Percentiles rank a stretch among this genome's conserved stretches.
phyloP scores from a whole-genome alignment of 306 rosid genomes.

The Cicer yamashitae region DNA sequence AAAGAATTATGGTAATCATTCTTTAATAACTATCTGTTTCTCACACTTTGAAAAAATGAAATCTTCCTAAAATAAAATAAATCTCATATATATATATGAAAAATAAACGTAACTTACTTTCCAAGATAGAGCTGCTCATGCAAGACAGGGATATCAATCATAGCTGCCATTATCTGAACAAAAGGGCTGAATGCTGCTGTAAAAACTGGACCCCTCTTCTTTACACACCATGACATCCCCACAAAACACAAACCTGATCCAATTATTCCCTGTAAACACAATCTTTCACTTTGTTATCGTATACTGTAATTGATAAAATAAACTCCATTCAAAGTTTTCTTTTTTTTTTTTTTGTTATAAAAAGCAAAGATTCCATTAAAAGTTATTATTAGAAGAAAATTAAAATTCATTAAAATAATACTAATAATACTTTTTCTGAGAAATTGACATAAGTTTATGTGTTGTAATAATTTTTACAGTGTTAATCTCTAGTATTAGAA shows the following conservation, averaged over 20 bases:
- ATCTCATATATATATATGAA: not conserved
- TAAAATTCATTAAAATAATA: too few species aligned
- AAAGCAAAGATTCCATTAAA: not conserved
- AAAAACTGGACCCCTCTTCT: slow-evolving; percentile 90
- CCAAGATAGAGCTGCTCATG: slow-evolving; percentile 82
- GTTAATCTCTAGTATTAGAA: too few species aligned
- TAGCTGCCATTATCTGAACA: slow-evolving; percentile 84
- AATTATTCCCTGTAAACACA: slow-evolving; percentile 71
- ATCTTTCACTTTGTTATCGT: slow-evolving; percentile 27
- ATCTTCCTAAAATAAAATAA: not conserved
- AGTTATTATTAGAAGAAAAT: not conserved
- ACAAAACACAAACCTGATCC: slow-evolving; percentile 87
- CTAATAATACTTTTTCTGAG: too few species aligned
- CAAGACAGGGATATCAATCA: slow-evolving; percentile 76
- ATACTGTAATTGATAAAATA: not conserved
- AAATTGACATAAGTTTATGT: too few species aligned
- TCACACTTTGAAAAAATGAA: not conserved
- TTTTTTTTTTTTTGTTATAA: too few species aligned
- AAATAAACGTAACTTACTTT: slow-evolving; percentile 44
- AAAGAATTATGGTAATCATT: too few species aligned
- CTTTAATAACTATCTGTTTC: too few species aligned
- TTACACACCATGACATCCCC: slow-evolving; percentile 97
- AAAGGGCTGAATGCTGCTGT: slow-evolving; percentile 94
- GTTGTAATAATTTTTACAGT: too few species aligned
- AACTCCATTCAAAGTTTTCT: not conserved